Base-by-base conservation (phyloP, 371 early-diverging fungal species). In the Conidiobolus incongruus region DNA sequence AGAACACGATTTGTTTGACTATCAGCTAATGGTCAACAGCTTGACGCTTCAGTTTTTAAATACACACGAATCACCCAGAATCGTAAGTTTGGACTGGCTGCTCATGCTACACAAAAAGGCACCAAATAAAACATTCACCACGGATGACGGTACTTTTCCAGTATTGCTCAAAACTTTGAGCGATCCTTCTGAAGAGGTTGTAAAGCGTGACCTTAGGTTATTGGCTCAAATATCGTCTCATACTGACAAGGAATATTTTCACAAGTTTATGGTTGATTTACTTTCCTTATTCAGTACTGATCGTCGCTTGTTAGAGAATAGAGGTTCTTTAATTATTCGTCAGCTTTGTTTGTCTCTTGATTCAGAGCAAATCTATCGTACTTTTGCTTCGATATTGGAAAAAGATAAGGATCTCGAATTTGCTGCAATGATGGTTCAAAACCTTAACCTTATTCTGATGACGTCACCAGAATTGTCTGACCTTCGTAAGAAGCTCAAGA, bases 361-460 rank as follows among this genome's bases (percentile, higher is more conserved):
- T 47, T 73, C 90, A 7, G 88, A 93, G 47, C 56, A 77, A 23
- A 85, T 92, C 16, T 92, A 80, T 49, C 58, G 77, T 15, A 63
- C 75, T 1, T 68, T 91, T 55, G 79, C 81, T 0, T 77, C 80
- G 48, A 77, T 80, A 33, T 45, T 88, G 38, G 88, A 83, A 48
- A 61, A 65, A 35, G 82, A 86, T 40, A 31, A 17, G 61, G 83
- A 82, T 50, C 47, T 83, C 17, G 90, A 86, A 35, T 88, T 88
- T 64, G 79, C 82, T 1, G 72, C 75, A 40, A 79, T 73, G 8
- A 91, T 93, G 87, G 81, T 93, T 2, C 89, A 87, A 55, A 84
- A 85, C 36, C 58, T 93, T 40, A 89, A 87, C 53, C 70, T 82
- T 45, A 86, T 93, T 33, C 59, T 93, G 11, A 77, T 89, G 19